These are phyloP conservation scores for Ampelomyces quisqualis DNA, from an alignment of 2,329 filamentous ascomycete genomes.

Conservation along the genomic window DNA sequence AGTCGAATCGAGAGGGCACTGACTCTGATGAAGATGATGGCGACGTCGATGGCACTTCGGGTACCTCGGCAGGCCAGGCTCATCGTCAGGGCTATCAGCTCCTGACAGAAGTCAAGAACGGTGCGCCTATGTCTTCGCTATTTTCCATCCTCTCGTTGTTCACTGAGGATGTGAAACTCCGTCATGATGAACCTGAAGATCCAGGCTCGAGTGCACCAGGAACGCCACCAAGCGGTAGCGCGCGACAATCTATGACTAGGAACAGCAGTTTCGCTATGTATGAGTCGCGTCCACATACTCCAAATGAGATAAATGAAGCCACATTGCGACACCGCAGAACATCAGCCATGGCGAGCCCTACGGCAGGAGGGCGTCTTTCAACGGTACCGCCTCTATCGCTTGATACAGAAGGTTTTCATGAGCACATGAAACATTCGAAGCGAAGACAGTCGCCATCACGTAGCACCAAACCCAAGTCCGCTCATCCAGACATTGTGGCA, in stretches of 20 bases:
- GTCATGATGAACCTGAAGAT: slow-evolving; percentile 68
- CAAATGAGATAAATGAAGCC: slow-evolving; percentile 21
- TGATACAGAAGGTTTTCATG: slow-evolving; percentile 48
- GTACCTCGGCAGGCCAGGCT: slow-evolving; percentile 62
- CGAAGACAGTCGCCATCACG: slow-evolving; percentile 28
- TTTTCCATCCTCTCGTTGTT: slow-evolving; percentile 98
- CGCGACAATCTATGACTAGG: slow-evolving; percentile 25
- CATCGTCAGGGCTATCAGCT: slow-evolving; percentile 87
- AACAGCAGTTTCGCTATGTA: slow-evolving; percentile 36
- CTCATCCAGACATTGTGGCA: slow-evolving; percentile 96
- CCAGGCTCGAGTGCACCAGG: slow-evolving; percentile 29
- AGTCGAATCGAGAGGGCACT: slow-evolving; percentile 63
- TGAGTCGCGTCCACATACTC: slow-evolving; percentile 37
- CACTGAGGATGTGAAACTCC: slow-evolving; percentile 87
- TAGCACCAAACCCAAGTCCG: slow-evolving; percentile 63
- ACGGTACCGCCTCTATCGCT: slow-evolving; percentile 75
- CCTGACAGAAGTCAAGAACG: slow-evolving; percentile 95
- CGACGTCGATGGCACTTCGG: slow-evolving; percentile 45
- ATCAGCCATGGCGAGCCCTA: slow-evolving; percentile 40
- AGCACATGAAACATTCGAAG: slow-evolving; percentile 24
- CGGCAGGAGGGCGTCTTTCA: slow-evolving; percentile 46
- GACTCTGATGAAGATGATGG: slow-evolving; percentile 49
- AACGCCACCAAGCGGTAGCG: slow-evolving; percentile 24
- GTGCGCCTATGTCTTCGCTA: slow-evolving; percentile 95
- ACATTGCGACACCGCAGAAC: slow-evolving; percentile 29